These are phyloP conservation scores for Arctostaphylos glauca DNA, from an alignment of 148 eudicot species.

Conservation along the genomic window DNA sequence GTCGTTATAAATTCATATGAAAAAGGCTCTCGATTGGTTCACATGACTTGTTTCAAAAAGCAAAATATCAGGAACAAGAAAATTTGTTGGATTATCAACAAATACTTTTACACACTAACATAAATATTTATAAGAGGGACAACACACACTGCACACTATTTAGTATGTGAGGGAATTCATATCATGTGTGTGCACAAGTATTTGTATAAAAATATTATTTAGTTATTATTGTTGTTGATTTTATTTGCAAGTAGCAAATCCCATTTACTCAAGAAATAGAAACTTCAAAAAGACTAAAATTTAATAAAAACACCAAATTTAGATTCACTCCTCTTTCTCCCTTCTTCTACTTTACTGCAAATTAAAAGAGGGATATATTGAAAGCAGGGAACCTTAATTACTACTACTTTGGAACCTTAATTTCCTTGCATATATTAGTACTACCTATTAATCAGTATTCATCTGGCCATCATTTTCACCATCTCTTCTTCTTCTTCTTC, in stretches of 20 bases:
- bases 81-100: no score
- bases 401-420: background rate
- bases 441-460: background rate
- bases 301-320: background rate
- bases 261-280: background rate
- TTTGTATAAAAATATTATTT: no score
- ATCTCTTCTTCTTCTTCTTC: background rate
- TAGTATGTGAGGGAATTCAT: no score
- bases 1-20: no score
- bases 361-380: background rate
- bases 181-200: no score
- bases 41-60: no score
- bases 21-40: no score
- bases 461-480: background rate
- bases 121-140: no score
- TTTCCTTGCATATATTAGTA: background rate
- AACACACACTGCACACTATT: no score
- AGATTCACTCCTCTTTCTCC: constrained; percentile 1
- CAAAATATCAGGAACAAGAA: no score
- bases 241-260: background rate
- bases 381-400: background rate
- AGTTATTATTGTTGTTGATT: no score
- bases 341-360: background rate
- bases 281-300: background rate
- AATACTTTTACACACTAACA: no score